Base-by-base conservation (phyloP, 75 land plant species). In the Cryptomeria japonica region DNA sequence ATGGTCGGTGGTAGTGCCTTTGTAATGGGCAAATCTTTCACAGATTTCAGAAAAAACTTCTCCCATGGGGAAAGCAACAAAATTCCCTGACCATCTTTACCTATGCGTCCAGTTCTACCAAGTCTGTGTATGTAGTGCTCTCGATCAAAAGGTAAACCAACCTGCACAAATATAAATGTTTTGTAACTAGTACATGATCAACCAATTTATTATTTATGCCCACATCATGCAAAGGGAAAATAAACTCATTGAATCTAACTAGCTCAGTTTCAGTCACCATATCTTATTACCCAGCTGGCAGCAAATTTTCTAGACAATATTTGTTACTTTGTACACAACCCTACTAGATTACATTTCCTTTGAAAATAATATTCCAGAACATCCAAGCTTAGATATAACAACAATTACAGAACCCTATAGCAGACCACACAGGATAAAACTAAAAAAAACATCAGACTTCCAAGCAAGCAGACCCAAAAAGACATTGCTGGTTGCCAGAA, bases 81-180 rank as follows among this genome's bases (percentile, higher is more conserved):
- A 73, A 98, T 90, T 32, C 99, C 99, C 88, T 91, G 88, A 10
- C 99, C 99, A 86, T 97, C 97, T 91, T 98, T 98, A 76, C 99
- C 99, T 87, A 97, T 98, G 77, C 99, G 93, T 37, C 99, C 99
- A 79, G 99, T 98, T 94, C 99, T 94, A 31, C 99, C 99, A 73
- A 98, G 93, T 55, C 99, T 88, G 84, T 98, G 99, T 22, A 98
- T 96, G 84, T 98, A 98, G 84, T 98, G 99, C 90, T 98, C 92
- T 87, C 93, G 93, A 83, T 95, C 97, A 78, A 96, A 83, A 16
- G 99, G 99, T 86, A 94, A 84, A 19, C 99, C 99, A 75, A 97
- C 79, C 99, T 98, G 90, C 75, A 88, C 70, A 37, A 31, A 39
- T 34, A 79, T 41, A 84, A n/a, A 3, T 18, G 10, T 32, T 42